Base-by-base conservation (phyloP, 805 yeast species). In the Vanderwaltozyma tropicalis region DNA sequence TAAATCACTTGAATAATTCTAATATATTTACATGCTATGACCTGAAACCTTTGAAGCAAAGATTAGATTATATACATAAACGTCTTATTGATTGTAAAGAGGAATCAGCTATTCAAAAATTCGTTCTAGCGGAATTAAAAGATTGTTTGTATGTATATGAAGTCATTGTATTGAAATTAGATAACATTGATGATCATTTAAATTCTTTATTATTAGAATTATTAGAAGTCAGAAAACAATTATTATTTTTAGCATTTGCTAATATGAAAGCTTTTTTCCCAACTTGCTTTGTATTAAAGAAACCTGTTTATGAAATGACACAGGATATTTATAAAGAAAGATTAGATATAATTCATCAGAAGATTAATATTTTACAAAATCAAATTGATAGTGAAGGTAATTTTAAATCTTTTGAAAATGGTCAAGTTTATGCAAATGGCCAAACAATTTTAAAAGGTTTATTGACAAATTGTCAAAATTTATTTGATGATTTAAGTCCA, bases 381-480 rank as follows among this genome's bases (percentile, higher is more conserved):
- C 13, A 25, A 5, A 25, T 7, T 9, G 14, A 25, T 25, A n/a
- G 5, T 25, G 28, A 9, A 25, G 28, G n/a, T 9, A 10, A 25
- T 10, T 25, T 13, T 9, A 10, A 25, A 8, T 12, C 14, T 7
- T 7, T 7, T 25, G 11, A 25, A 9, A 13, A 51, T 19, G 36
- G 10, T 21, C 24, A 53, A 34, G 54, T 50, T 15, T 59, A 50
- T 22, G 57, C 47, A 35, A 52, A 59, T 38, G 67, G 69, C 12
- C 67, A 64, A 38, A 59, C 51, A 32, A 75, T 79, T 2, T 58
- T 80, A 37, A 78, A 80, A 50, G 88, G 87, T 4, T 63, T 85
- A 28, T 64, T 83, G 19, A 94, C 84, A 57, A 92, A 85, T 53
- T 82, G 94, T 54, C 76, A 77, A 52, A 76, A 76, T 44, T 66